A percentile compares a stretch with the other conserved stretches of the same genome.
Evolutionary conservation across 1,284 basidiomycete genomes (phyloP).

Genomic region (Takashimella koratensis): DNA sequence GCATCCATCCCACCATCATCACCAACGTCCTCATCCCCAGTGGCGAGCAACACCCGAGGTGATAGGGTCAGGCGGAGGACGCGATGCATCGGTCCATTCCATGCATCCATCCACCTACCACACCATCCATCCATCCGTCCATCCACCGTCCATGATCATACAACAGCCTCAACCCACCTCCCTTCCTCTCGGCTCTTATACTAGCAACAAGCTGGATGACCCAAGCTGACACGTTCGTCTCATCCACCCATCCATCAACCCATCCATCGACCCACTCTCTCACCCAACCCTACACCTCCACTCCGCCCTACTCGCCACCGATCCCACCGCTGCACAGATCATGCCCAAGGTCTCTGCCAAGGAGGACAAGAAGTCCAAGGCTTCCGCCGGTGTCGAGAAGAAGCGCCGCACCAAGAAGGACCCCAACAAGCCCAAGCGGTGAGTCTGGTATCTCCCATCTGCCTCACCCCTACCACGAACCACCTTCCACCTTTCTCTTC

Average conservation of each 20-base stretch:
- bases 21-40: not conserved
- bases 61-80: not conserved
- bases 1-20: not conserved
- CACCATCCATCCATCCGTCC: slow-evolving; percentile 34
- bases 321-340: slow-evolving; percentile 7
- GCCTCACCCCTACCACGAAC: no score
- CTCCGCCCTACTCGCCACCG: not conserved
- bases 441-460: no score
- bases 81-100: not conserved
- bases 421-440: slow-evolving; percentile 47
- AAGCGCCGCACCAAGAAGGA: slow-evolving; percentile 60
- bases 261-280: not conserved
- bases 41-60: not conserved
- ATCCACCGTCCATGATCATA: slow-evolving; percentile 37
- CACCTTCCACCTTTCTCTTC: not conserved
- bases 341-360: slow-evolving; percentile 74
- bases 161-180: slow-evolving; percentile 1
- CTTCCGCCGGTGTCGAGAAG: slow-evolving; percentile 58
- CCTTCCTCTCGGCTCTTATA: no score
- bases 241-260: no score
- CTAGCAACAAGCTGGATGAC: no score
- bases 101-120: not conserved
- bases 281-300: not conserved
- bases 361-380: slow-evolving; percentile 59
- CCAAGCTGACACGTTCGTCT: no score